Base-by-base conservation (phyloP, 2,329 filamentous ascomycete species). In the Cladosporium austrohemisphaericum region DNA sequence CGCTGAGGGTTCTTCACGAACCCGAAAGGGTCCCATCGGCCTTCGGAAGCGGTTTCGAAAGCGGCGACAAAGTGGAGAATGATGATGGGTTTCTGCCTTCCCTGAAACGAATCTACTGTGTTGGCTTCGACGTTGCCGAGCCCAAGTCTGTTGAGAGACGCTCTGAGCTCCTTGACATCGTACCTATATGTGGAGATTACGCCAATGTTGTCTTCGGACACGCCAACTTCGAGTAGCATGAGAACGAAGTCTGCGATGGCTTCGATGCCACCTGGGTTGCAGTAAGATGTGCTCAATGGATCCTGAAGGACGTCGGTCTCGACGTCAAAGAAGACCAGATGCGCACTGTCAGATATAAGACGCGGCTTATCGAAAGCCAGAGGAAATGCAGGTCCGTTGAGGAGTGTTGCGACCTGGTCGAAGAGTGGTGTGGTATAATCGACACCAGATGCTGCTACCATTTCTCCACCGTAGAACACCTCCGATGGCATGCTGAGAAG, bases 51-150 rank as follows among this genome's bases (percentile, higher is more conserved):
- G 2, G 22, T 11, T 16, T 19, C 1, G 37, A 45, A 52, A 7
- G 52, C 41, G 2, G 50, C 50, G 5, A 52, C 52, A 23, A 55
- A 52, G 33, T 50, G 52, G 2, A 46, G 25, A 23, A 55, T 32
- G 14, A 55, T 51, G 35, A 55, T 49, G n/a, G 4, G 20, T 23
- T 49, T 44, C 31, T 55, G 22, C 2, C 36, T 20, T 4, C 52
- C 50, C 37, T 52, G 40, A 29, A 52, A 55, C 1, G 32, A 35
- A 19, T 50, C 52, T 1, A 55, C 50, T 2, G 50, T 52, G n/a
- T 40, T 16, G 8, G 20, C 14, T 20, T 43, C 16, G 2, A 38
- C n/a, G n/a, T n/a, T n/a, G n/a, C n/a, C n/a, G n/a, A n/a, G n/a
- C n/a, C n/a, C n/a, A n/a, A n/a, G n/a, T n/a, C n/a, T n/a, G n/a